phyloP scores from a whole-genome alignment of 2,329 filamentous ascomycete genomes.

The Arthroderma sp. region DNA sequence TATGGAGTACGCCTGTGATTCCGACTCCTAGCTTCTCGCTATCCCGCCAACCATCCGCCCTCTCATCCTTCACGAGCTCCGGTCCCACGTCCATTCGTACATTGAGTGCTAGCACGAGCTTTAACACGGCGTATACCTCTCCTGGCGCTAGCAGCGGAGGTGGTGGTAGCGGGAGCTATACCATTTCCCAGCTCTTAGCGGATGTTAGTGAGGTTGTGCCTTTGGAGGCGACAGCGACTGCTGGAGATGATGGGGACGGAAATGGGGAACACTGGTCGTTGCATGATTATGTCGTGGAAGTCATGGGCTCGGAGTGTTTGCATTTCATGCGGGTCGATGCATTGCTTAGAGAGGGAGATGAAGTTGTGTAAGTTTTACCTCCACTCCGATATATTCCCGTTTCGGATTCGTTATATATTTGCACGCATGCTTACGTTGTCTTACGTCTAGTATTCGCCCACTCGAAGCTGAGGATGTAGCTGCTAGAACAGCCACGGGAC shows the following conservation, averaged over 20 bases:
- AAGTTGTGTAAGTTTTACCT: slow-evolving; percentile 53
- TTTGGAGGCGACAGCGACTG: slow-evolving; percentile 52
- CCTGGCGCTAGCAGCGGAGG: slow-evolving; percentile 6
- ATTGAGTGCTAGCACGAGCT: slow-evolving; percentile 26
- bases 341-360: slow-evolving; percentile 69
- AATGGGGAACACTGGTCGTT: slow-evolving; percentile 57
- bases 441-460: slow-evolving; percentile 55
- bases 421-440: neutral
- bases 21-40: slow-evolving; percentile 14
- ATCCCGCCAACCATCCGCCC: slow-evolving; percentile 14
- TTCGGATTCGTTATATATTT: neutral
- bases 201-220: slow-evolving; percentile 70
- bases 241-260: slow-evolving; percentile 15
- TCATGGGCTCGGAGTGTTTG: slow-evolving; percentile 73
- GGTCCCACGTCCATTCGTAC: slow-evolving; percentile 22
- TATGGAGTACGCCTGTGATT: slow-evolving; percentile 51
- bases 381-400: neutral
- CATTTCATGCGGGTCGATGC: slow-evolving; percentile 65
- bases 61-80: slow-evolving; percentile 21
- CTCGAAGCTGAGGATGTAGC: slow-evolving; percentile 63
- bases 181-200: slow-evolving; percentile 63
- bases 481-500: slow-evolving; percentile 59
- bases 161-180: slow-evolving; percentile 44
- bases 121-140: slow-evolving; percentile 14
- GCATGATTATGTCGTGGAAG: slow-evolving; percentile 79